Evolutionary conservation across 2,329 filamentous ascomycete species (phyloP), one percentile per base, ranked within the genome.

Genomic region (Fusarium scirpi): DNA sequence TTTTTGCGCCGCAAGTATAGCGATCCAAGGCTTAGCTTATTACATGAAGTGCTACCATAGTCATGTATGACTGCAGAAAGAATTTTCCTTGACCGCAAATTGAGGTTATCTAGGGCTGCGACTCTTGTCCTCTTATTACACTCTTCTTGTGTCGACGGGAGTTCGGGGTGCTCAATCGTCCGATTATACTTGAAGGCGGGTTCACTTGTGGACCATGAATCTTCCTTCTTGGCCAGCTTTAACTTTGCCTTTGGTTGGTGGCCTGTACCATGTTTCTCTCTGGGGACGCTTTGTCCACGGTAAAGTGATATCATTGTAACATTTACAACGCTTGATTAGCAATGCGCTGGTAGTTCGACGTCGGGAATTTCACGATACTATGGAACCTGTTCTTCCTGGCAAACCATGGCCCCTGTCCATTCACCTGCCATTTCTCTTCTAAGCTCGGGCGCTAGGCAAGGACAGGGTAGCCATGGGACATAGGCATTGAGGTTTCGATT

Each of bases 281-380:
- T 45, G 22, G 41, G 48, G 40, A 47, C 48, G 49, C 34, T 44
- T 41, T 49, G 47, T 58, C 58, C 48, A 41, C 41, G 38, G 20
- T 49, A 51, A 22, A 5, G 43, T 40, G 51, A 63, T 55, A 30
- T 46, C 34, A 60, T 25, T 15, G 58, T 47, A 43, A 32, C 57
- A 62, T 49, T 54, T 48, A 41, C 45, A 43, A 55, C 43, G 38
- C 44, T 51, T 25, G 48, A 43, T 27, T 24, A 43, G 48, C 66
- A 45, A 57, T 69, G 54, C 65, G 58, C 65, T 41, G 48, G 25
- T 60, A 53, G 41, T 32, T 47, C 62, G 62, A 54, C 30, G 29
- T 60, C 43, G 38, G 43, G 51, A 40, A 65, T 62, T 65, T 38
- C 16, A 60, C 22, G 30, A 58, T 45, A 45, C 22, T 40, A 20